Conservation (phyloP, 257 asterid species). For the Gynochthodes officinalis region DNA sequence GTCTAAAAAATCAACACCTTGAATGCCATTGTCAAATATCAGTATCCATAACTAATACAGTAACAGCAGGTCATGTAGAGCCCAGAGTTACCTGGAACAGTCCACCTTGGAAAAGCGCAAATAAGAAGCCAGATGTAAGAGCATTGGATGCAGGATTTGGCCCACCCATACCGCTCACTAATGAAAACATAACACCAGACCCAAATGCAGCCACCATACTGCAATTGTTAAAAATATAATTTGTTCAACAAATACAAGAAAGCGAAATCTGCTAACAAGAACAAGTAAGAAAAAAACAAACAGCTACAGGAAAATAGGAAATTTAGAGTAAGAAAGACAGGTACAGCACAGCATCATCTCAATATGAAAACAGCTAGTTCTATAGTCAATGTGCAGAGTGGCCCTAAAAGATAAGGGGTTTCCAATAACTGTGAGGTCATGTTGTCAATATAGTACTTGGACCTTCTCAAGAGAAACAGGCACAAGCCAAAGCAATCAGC, state of each 20-base stretch:
- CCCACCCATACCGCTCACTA: slow-evolving; percentile 86
- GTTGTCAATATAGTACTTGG: not conserved
- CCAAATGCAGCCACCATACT: slow-evolving; percentile 97
- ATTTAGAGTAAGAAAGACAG: not conserved
- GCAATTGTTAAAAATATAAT: slow-evolving; percentile 28
- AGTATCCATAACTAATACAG: not conserved
- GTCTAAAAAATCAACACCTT: not conserved
- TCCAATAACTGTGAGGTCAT: not conserved
- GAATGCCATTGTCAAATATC: not conserved
- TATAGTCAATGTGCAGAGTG: not conserved
- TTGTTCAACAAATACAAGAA: not conserved
- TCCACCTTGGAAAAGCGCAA: slow-evolving; percentile 93
- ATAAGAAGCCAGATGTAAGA: slow-evolving; percentile 70
- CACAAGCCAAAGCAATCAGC: not conserved
- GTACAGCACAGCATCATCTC: not conserved
- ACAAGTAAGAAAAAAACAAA: not conserved
- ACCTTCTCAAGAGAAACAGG: no score
- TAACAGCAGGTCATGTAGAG: not conserved
- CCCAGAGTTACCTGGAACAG: slow-evolving; percentile 58
- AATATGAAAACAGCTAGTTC: not conserved
- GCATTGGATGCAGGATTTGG: slow-evolving; percentile 69
- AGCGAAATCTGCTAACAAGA: slow-evolving; percentile 6
- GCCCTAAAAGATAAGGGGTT: not conserved
- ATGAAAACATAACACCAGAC: slow-evolving; percentile 79
- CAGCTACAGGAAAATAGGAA: not conserved